Percentiles rank a stretch among this genome's conserved stretches.
Evolutionary conservation across 2,329 filamentous ascomycete species (phyloP).

Genomic region (Plenodomus tracheiphilus): DNA sequence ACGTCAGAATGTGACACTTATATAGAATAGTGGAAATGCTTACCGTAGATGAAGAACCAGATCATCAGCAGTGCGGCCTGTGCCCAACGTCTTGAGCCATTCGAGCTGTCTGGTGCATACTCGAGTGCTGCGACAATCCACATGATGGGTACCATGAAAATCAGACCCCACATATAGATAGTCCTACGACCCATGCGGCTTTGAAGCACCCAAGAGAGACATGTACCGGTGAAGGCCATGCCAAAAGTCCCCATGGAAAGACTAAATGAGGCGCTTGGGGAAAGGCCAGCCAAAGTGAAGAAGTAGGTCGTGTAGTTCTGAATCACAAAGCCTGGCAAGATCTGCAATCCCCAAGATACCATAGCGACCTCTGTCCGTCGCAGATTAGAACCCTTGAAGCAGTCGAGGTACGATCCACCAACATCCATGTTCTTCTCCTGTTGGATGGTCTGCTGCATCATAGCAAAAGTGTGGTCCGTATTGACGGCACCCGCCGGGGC

Average conservation of each 20-base stretch:
- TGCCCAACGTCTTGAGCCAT: conserved; percentile 48
- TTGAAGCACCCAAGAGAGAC: conserved; percentile 77
- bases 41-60: conserved; percentile 69
- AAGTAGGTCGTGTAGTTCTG: conserved; percentile 46
- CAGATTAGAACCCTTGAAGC: conserved; percentile 74
- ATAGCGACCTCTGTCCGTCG: conserved; percentile 72
- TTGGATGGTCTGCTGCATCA: conserved; percentile 84
- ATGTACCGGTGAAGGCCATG: conserved; percentile 63
- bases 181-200: conserved; percentile 67
- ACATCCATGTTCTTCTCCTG: conserved; percentile 67
- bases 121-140: conserved; percentile 62
- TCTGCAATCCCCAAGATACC: conserved; percentile 47
- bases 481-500: conserved; percentile 56
- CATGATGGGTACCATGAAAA: conserved; percentile 66
- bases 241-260: conserved; percentile 55
- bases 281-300: conserved; percentile 46
- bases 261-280: conserved; percentile 36
- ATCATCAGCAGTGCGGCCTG: conserved; percentile 14
- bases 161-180: conserved; percentile 75
- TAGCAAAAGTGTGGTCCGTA: conserved; percentile 62
- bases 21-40: not conserved
- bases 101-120: conserved; percentile 44
- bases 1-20: not conserved
- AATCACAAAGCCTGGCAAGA: conserved; percentile 16
- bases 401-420: conserved; percentile 74